Evolutionary conservation across 2,329 filamentous ascomycete genomes (phyloP).

Genomic region (Aspergillus spinulosporus): DNA sequence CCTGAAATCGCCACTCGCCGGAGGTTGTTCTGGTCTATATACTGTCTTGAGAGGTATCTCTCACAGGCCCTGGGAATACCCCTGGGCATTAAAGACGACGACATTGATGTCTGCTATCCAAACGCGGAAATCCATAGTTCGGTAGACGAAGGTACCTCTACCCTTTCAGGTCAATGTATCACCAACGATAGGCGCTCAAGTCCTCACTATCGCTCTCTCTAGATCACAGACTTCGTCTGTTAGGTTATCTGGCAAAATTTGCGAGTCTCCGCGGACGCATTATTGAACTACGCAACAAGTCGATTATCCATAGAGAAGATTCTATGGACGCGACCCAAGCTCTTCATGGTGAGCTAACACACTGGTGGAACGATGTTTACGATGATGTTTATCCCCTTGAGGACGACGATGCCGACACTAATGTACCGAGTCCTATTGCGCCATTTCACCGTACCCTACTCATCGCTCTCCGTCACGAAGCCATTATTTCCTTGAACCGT

Average conservation of each 20-base stretch:
- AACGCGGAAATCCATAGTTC: constrained; percentile 48
- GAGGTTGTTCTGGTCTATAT: constrained; percentile 60
- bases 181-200: neutral
- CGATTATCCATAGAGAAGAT: constrained; percentile 47
- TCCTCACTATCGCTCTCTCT: neutral
- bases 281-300: constrained; percentile 56
- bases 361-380: constrained; percentile 57
- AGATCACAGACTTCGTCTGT: constrained; percentile 36
- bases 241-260: constrained; percentile 49
- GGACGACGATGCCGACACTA: neutral
- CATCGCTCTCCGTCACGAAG: constrained; percentile 51
- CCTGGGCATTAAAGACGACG: constrained; percentile 57
- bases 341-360: constrained; percentile 48
- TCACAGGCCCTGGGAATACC: constrained; percentile 59
- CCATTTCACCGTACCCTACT: constrained; percentile 48
- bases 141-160: constrained; percentile 1
- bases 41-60: constrained; percentile 56
- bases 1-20: constrained; percentile 52
- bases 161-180: neutral
- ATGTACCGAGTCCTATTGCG: constrained; percentile 21
- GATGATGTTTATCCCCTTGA: constrained; percentile 48
- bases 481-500: constrained; percentile 53
- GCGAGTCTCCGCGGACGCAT: constrained; percentile 53
- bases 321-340: constrained; percentile 48
- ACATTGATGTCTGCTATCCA: constrained; percentile 60